Evolutionary conservation across 257 asterid species (phyloP), one percentile per base, ranked within the genome.

Genomic region (Ajuga chamaepitys): DNA sequence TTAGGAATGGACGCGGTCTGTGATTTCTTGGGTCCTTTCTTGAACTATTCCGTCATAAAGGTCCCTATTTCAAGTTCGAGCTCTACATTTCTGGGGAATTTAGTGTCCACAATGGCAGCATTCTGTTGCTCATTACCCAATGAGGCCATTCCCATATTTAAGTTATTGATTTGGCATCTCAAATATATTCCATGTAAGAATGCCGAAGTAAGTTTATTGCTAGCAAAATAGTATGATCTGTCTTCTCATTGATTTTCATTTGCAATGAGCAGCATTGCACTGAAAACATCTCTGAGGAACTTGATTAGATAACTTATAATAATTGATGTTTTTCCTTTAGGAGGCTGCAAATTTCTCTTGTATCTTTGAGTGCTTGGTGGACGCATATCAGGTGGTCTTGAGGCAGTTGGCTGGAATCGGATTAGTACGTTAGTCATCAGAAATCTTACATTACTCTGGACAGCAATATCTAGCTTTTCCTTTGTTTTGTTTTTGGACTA

Each of bases 21-120:
- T 83, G 91, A 88, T n/a, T 90, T 86, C 78, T 56, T 94, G 81
- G 72, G 79, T 65, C 95, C 97, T 73, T 83, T 94, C 76, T 67
- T 94, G 69, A 90, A 86, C 74, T 82, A 79, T 85, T 78, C 88
- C 12, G 64, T 88, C 45, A 71, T 94, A 67, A 80, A 68, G 64
- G 73, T 51, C 71, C 80, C 95, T 16, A 51, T 64, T 51, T 70
- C 73, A 12, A 76, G 70, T 60, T 68, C 85, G 45, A 54, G 76
- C 59, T 67, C 82, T 37, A 70, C 84, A 26, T 86, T 88, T 34
- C 13, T 63, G 60, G 79, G 85, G 78, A 78, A 66, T 78, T 79
- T 90, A 72, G 72, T 86, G 58, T 80, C 94, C 32, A 77, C 87
- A 58, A 61, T 88, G 81, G 85, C 87, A 7, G 89, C 92, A 11